Percentiles rank a stretch among this genome's conserved stretches.
Evolutionary conservation across 202 grass and related monocot genomes (phyloP).

Genomic region (Schoenoplectus tabernaemontani): DNA sequence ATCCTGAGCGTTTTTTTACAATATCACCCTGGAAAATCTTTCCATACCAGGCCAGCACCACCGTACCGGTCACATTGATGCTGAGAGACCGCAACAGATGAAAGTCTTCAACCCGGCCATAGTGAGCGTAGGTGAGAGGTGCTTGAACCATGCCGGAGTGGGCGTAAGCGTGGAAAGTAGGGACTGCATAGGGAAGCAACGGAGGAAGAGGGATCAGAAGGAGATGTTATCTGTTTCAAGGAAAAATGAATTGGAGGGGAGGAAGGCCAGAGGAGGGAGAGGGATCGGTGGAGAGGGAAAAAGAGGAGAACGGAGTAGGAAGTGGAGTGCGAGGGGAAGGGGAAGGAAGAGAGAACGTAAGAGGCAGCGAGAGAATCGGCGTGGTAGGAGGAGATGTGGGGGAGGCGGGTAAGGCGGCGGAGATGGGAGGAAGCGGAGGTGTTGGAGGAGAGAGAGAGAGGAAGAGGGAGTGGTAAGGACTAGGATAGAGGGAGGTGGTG

Average conservation of each 20-base stretch:
- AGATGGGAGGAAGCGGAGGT: constrained; percentile 53
- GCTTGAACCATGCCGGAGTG: constrained; percentile 46
- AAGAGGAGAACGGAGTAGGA: constrained; percentile 51
- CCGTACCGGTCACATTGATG: constrained; percentile 39
- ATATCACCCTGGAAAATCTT: constrained; percentile 71
- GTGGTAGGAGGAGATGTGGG: constrained; percentile 53
- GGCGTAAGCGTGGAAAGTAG: constrained; percentile 66
- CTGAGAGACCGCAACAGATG: constrained; percentile 32
- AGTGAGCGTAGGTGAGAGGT: constrained; percentile 61
- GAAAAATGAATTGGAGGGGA: constrained; percentile 31
- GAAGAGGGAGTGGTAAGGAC: constrained; percentile 56
- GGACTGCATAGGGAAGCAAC: constrained; percentile 32
- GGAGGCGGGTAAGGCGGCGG: constrained; percentile 46
- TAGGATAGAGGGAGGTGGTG: not conserved
- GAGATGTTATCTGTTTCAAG: constrained; percentile 45
- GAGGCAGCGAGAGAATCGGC: constrained; percentile 37
- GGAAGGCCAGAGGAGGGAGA: constrained; percentile 33
- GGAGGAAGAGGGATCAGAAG: constrained; percentile 42
- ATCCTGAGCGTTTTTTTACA: constrained; percentile 38
- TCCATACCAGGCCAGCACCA: constrained; percentile 64
- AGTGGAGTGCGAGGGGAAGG: constrained; percentile 26
- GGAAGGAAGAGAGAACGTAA: constrained; percentile 33
- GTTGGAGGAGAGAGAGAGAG: constrained; percentile 60
- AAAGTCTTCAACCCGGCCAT: constrained; percentile 75
- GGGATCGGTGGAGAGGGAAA: constrained; percentile 32